Base-by-base conservation (phyloP, 805 yeast genomes). In the Kodamaea kakaduensis region DNA sequence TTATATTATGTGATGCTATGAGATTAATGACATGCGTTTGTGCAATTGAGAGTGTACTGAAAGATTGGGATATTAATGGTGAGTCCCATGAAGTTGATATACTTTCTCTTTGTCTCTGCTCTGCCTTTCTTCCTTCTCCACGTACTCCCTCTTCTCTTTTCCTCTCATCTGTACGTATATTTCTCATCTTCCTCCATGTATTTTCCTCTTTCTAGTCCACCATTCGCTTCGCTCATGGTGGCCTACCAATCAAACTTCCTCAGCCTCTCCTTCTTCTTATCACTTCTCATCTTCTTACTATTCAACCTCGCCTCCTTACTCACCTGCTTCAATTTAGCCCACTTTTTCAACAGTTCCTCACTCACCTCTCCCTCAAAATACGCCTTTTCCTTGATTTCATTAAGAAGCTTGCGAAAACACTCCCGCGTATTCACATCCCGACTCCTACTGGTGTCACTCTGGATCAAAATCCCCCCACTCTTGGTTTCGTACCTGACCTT, bases 391-490 rank as follows among this genome's bases (percentile, higher is more conserved):
- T 67, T 72, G 38, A 85, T 67, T 36, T 76, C 81, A 2, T 56
- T 46, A 3, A 74, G 59, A 9, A 85, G 64, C 51, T 81, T 82
- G n/a, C 58, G 56, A 40, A 75, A 73, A 45, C 95, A 85, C 17
- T 70, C 67, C 4, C 65, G 67, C 6, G 72, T 52, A 48, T 85
- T 85, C 7, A 57, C 59, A 9, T 74, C 77, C 44, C 86, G 64
- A 12, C 76, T 75, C 19, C 95, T 58, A 4, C 73, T 60, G 6
- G 58, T 50, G 39, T 84, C 89, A 21, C 81, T 72, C 43, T 77
- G 81, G 1, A 85, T 67, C 5, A 81, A 58, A 1, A 84, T 41
- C 0, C 75, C 71, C 9, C 81, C 81, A 1, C 51, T 46, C 38
- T 74, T 75, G 1, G 81, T 76, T 34, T 75, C 67, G 50, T 75